phyloP scores from a whole-genome alignment of 2,329 filamentous ascomycete species.

The Aspergillus candidus region DNA sequence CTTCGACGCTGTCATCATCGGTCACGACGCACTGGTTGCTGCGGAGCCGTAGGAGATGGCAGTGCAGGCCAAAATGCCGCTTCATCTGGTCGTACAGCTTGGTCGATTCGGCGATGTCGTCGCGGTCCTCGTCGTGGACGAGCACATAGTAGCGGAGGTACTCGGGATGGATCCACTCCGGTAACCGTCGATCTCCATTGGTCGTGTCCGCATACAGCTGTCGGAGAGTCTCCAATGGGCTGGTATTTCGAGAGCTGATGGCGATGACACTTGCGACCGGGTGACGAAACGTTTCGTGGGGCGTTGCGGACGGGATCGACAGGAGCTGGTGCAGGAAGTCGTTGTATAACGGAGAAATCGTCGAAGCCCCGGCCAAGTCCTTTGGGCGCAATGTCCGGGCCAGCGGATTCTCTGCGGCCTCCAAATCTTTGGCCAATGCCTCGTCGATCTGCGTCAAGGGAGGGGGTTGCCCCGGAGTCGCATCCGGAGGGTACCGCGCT shows the following conservation, averaged over 20 bases:
- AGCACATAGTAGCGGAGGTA: constrained; percentile 94
- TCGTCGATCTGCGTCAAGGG: constrained; percentile 62
- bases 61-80: constrained; percentile 92
- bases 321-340: constrained; percentile 78
- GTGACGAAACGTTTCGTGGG: constrained; percentile 90
- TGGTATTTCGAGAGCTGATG: constrained; percentile 79
- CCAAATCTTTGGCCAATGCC: constrained; percentile 71
- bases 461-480: constrained; percentile 34
- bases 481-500: constrained; percentile 28
- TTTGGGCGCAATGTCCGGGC: constrained; percentile 23
- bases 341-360: constrained; percentile 73
- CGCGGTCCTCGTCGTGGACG: constrained; percentile 91
- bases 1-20: constrained; percentile 80
- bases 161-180: constrained; percentile 82
- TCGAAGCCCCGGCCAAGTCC: constrained; percentile 25
- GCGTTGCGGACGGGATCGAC: constrained; percentile 68
- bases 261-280: constrained; percentile 92
- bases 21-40: constrained; percentile 80
- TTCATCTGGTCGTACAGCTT: constrained; percentile 98
- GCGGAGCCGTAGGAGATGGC: constrained; percentile 79
- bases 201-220: constrained; percentile 81
- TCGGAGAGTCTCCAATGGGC: constrained; percentile 80
- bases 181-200: constrained; percentile 65
- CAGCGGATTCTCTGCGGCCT: constrained; percentile 60
- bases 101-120: constrained; percentile 86